Evolutionary conservation across 2,329 filamentous ascomycete genomes (phyloP).

Genomic region (Paraconiothyrium sp.): DNA sequence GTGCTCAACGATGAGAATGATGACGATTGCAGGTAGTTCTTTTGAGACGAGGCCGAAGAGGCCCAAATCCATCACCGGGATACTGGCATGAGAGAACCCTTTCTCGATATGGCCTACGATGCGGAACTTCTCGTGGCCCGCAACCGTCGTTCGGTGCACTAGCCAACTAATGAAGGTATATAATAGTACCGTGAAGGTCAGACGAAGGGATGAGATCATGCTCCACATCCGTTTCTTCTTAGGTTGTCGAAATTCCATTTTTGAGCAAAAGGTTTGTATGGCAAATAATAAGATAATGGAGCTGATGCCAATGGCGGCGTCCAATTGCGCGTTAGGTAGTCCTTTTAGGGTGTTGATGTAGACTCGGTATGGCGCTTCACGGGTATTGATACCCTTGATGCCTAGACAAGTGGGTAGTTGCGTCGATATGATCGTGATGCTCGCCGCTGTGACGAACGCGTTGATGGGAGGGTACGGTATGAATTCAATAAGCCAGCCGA

Average conservation of each 20-base stretch:
- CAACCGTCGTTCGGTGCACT: constrained; percentile 64
- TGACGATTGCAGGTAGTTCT: constrained; percentile 82
- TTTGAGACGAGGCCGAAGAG: constrained; percentile 73
- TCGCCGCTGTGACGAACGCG: constrained; percentile 96
- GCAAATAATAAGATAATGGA: constrained; percentile 80
- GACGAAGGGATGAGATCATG: constrained; percentile 86
- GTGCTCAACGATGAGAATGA: constrained; percentile 92
- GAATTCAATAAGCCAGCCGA: constrained; percentile 91
- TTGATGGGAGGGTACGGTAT: constrained; percentile 91
- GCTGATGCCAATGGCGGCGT: constrained; percentile 89
- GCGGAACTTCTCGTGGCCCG: constrained; percentile 63
- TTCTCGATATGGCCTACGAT: constrained; percentile 80
- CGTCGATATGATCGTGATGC: constrained; percentile 84
- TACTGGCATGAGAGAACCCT: constrained; percentile 81
- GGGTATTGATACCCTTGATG: constrained; percentile 75
- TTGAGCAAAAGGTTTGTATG: constrained; percentile 64
- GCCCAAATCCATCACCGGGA: constrained; percentile 70
- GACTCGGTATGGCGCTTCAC: constrained; percentile 80
- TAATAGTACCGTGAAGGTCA: constrained; percentile 85
- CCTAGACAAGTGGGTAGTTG: constrained; percentile 85
- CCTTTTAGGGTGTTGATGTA: constrained; percentile 84
- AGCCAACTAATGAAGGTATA: constrained; percentile 91
- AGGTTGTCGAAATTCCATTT: constrained; percentile 73
- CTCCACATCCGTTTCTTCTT: constrained; percentile 77
- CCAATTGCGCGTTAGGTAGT: constrained; percentile 72